phyloP scores from a whole-genome alignment of 73 alveolate genomes.

The Paramecium sonneborni region DNA sequence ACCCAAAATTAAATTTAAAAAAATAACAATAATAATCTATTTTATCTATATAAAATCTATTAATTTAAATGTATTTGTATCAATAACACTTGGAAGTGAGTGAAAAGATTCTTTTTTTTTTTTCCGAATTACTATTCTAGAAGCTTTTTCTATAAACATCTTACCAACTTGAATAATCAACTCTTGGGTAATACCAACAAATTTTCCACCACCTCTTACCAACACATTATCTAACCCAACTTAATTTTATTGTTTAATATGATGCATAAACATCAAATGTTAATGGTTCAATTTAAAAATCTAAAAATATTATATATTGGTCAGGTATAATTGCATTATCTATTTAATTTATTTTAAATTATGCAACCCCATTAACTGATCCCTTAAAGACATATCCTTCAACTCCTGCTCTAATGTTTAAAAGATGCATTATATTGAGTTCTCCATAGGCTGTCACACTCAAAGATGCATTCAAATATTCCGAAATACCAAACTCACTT shows the following conservation, averaged over 20 bases:
- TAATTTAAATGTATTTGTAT: no score
- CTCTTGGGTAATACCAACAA: background rate
- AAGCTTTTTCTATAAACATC: background rate
- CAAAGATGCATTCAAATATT: background rate
- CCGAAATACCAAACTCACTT: background rate
- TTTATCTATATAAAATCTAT: no score
- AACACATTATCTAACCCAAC: background rate
- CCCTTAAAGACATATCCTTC: background rate
- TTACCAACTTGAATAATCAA: background rate
- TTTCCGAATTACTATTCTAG: no score
- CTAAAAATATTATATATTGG: background rate
- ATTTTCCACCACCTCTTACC: conserved; percentile 14
- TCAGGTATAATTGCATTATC: background rate
- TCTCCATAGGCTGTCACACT: conserved; percentile 1
- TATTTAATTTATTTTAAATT: background rate
- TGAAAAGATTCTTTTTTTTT: no score
- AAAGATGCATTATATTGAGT: background rate
- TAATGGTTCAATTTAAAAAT: background rate
- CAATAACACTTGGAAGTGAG: no score
- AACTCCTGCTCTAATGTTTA: background rate
- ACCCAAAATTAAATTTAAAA: no score
- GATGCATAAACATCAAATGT: conserved; percentile 23
- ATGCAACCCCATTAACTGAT: background rate
- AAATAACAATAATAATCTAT: no score
- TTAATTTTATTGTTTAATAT: background rate